Evolutionary conservation across 2,329 filamentous ascomycete genomes (phyloP).

Genomic region (Pseudogymnoascus sp.): DNA sequence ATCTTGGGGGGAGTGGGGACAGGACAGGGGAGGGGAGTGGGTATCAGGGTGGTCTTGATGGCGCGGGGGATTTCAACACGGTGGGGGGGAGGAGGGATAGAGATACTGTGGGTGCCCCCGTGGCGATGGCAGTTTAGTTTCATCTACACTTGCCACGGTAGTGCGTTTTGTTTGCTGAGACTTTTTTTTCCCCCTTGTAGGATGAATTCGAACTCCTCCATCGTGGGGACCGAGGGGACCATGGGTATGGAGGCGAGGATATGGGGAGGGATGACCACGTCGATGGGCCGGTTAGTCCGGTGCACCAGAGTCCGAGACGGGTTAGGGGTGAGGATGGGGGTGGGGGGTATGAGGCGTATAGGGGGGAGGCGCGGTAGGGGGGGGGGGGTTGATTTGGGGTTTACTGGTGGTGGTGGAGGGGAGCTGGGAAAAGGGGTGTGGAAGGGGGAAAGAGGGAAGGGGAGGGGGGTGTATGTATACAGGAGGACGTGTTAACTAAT

Average conservation of each 20-base stretch:
- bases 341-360: not conserved
- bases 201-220: constrained; percentile 5
- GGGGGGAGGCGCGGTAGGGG: not conserved
- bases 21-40: not conserved
- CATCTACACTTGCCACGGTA: not conserved
- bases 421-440: not conserved
- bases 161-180: not conserved
- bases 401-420: not conserved
- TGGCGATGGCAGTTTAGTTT: not conserved
- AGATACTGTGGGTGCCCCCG: constrained; percentile 1
- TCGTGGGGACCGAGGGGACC: no score
- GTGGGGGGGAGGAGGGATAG: not conserved
- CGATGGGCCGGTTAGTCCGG: not conserved
- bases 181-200: not conserved
- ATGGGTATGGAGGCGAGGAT: no score
- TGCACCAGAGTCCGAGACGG: not conserved
- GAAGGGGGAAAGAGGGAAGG: not conserved
- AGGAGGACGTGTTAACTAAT: not conserved
- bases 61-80: not conserved
- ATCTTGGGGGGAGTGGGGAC: not conserved
- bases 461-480: not conserved
- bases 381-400: no score
- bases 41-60: not conserved
- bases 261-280: no score
- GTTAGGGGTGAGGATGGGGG: not conserved